Evolutionary conservation across 1,284 basidiomycete genomes (phyloP).

Genomic region (Irpex lacteus): DNA sequence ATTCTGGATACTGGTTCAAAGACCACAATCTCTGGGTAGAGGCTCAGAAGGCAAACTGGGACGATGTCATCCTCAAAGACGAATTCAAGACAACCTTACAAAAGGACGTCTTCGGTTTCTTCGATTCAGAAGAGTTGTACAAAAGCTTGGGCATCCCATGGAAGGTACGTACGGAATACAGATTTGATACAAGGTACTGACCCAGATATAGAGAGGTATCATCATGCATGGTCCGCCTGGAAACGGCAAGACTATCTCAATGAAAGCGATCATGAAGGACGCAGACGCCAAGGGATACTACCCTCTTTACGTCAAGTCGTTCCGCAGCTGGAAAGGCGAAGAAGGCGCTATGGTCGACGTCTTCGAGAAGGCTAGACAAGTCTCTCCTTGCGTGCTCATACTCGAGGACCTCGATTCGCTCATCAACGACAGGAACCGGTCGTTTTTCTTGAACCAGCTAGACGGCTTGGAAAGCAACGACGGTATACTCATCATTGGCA

Average conservation of each 20-base stretch:
- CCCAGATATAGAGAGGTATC: conserved; percentile 55
- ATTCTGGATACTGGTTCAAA: conserved; percentile 67
- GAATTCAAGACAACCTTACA: conserved; percentile 64
- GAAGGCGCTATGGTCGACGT: conserved; percentile 62
- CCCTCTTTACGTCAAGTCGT: conserved; percentile 78
- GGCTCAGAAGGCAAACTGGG: conserved; percentile 73
- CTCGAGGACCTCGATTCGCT: conserved; percentile 82
- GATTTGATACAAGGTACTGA: not conserved
- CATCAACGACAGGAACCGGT: conserved; percentile 72
- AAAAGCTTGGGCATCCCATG: conserved; percentile 74
- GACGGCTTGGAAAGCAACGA: conserved; percentile 76
- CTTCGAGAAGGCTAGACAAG: conserved; percentile 64
- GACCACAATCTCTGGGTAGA: conserved; percentile 60
- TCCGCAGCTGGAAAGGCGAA: conserved; percentile 62
- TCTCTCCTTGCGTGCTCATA: conserved; percentile 72
- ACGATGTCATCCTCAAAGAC: conserved; percentile 72
- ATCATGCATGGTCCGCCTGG: conserved; percentile 76
- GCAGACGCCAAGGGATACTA: conserved; percentile 57
- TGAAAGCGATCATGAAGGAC: conserved; percentile 74
- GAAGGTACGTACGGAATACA: conserved; percentile 51
- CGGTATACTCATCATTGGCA: conserved; percentile 74
- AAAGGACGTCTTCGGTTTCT: conserved; percentile 78
- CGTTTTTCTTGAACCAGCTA: conserved; percentile 84
- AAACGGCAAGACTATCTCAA: conserved; percentile 83
- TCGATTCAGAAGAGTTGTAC: conserved; percentile 67